Evolutionary conservation across 805 yeast species (phyloP), one percentile per base, ranked within the genome.

Genomic region (Saturnispora gosingensis): DNA sequence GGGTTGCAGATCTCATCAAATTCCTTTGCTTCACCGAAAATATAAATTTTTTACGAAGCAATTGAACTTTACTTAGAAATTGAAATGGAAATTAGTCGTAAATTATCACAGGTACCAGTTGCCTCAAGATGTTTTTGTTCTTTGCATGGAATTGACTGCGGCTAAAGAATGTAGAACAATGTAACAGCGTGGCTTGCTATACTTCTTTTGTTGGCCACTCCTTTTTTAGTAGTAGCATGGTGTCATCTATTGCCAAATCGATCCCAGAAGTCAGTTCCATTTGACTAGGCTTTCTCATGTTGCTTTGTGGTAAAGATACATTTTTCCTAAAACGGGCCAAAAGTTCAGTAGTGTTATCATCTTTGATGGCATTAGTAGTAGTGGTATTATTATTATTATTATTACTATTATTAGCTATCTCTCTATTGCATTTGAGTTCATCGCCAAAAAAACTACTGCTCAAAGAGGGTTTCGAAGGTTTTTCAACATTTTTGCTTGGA

Each of bases 161-260:
- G 15, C 13, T 10, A 9, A 11, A 30, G 15, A 30, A 10, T 30
- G 34, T 11, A 4, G 13, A 13, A 30, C 34, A 30, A 30, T 30
- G 34, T 13, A 11, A 30, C 34, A 30, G 34, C 15, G 11, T 5
- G 18, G 18, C 16, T 40, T 10, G 4, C 10, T 35, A 30, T 25
- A 34, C 15, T 28, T 34, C 22, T 43, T 55, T 53, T 8, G 28
- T 32, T 22, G 48, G 52, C 48, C 50, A 55, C 46, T 45, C 46
- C 22, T 28, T 22, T 30, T 44, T 40, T 35, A 55, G 47, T 3
- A 53, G 6, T 13, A 44, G 34, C 24, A 55, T 55, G 4, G 57
- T 55, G 34, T 55, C 55, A 20, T 50, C 49, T 7, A 15, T 42
- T 4, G n/a, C 16, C 30, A 13, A 22, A 13, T n/a, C 25, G 15